Evolutionary conservation across 2,329 filamentous ascomycete genomes (phyloP).

Genomic region (Penicillium occitanis): DNA sequence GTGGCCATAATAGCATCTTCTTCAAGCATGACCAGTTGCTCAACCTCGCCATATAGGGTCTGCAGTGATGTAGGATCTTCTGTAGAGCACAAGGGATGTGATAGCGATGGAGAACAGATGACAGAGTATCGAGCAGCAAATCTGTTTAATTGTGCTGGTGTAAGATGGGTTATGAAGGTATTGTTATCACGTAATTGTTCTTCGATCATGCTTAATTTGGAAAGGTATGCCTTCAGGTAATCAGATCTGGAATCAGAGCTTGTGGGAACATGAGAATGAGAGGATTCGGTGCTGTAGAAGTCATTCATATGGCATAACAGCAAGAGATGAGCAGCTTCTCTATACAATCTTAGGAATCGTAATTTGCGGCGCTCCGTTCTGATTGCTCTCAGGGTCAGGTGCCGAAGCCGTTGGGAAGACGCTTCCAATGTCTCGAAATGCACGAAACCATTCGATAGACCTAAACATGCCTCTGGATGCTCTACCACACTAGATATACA

Average conservation of each 20-base stretch:
- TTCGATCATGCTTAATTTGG: background rate
- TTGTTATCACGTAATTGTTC: background rate
- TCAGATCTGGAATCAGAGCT: background rate
- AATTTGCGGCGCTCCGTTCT: background rate
- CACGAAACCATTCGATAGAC: background rate
- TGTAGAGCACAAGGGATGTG: background rate
- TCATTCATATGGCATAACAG: background rate
- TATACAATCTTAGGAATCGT: background rate
- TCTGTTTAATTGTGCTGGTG: background rate
- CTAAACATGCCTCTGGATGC: background rate
- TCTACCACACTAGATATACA: background rate
- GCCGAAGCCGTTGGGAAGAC: background rate
- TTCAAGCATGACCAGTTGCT: background rate
- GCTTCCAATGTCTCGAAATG: background rate
- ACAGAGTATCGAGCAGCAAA: background rate
- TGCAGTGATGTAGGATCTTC: background rate
- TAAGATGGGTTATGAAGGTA: background rate
- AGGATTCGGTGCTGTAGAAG: background rate
- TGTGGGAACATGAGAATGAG: background rate
- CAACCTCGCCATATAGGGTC: background rate
- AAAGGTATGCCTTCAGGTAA: background rate
- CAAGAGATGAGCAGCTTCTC: background rate
- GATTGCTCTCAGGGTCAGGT: background rate
- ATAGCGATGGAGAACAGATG: background rate
- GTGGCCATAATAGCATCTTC: background rate